Conservation (phyloP, 2,329 filamentous ascomycete species). For the Ustilaginoidea virens region DNA sequence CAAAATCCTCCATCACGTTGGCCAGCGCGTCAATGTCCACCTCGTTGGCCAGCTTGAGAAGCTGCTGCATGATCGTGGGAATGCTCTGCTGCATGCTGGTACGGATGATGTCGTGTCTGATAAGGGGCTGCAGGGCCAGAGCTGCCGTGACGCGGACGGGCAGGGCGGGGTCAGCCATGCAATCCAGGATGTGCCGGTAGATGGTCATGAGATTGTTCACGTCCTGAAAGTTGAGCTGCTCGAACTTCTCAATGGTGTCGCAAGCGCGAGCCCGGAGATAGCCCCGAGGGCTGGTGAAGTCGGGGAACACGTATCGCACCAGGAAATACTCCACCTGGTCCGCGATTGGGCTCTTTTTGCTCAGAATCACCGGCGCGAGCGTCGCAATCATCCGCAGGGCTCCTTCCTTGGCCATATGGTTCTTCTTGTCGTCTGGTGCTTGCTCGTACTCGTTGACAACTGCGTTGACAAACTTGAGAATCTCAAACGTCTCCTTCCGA, state of each 20-base stretch:
- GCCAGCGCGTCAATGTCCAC: constrained; percentile 93
- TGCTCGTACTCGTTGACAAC: constrained; percentile 87
- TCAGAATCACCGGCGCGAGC: constrained; percentile 80
- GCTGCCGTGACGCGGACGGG: constrained; percentile 91
- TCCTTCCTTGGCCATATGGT: constrained; percentile 89
- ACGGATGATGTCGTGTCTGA: constrained; percentile 86
- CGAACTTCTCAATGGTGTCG: constrained; percentile 95
- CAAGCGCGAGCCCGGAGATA: constrained; percentile 90
- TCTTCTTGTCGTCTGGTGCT: constrained; percentile 76
- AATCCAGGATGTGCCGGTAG: constrained; percentile 92
- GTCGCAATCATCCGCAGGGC: constrained; percentile 95
- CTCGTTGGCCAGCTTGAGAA: constrained; percentile 92
- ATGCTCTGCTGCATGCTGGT: constrained; percentile 96
- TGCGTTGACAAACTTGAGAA: constrained; percentile 87
- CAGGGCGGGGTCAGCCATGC: constrained; percentile 86
- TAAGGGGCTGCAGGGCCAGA: constrained; percentile 84
- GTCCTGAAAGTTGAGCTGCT: constrained; percentile 93
- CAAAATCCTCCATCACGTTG: constrained; percentile 99
- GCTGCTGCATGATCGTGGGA: constrained; percentile 97
- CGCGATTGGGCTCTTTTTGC: constrained; percentile 96
- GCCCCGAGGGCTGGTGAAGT: constrained; percentile 84
- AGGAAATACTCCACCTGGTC: constrained; percentile 98
- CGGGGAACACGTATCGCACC: constrained; percentile 93
- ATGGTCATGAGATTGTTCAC: constrained; percentile 89
- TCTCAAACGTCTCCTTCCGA: constrained; percentile 89